A percentile compares a stretch with the other conserved stretches of the same genome.
Evolutionary conservation across 805 yeast species (phyloP).

Genomic region (Yarrowia phangngaensis): DNA sequence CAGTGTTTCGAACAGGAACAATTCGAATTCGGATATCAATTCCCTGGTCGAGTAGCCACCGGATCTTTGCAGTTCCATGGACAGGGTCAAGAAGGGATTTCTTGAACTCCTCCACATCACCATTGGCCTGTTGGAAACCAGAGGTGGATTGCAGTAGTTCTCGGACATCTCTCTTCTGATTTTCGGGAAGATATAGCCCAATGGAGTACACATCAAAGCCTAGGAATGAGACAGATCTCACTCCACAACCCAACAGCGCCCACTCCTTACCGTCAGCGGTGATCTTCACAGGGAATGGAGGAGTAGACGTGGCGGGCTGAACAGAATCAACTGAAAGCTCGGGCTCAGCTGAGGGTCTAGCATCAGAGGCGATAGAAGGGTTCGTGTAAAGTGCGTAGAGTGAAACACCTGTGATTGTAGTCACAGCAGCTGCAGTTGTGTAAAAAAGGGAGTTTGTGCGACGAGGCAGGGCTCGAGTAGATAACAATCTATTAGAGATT

Average conservation of each 20-base stretch:
- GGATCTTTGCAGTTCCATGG: constrained; percentile 52
- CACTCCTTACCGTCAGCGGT: constrained; percentile 40
- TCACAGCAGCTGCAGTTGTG: constrained; percentile 1
- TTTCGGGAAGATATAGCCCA: constrained; percentile 70
- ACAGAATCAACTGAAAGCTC: constrained; percentile 19
- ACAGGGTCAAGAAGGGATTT: constrained; percentile 45
- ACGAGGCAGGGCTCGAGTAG: constrained; percentile 5
- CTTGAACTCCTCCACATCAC: constrained; percentile 27
- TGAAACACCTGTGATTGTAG: constrained; percentile 1
- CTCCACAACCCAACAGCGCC: constrained; percentile 71
- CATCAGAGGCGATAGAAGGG: constrained; percentile 6
- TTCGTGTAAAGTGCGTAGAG: constrained; percentile 1
- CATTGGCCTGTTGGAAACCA: constrained; percentile 17
- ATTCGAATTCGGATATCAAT: constrained; percentile 68
- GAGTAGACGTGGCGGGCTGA: constrained; percentile 39
- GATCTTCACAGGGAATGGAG: constrained; percentile 38
- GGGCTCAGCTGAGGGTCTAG: constrained; percentile 3
- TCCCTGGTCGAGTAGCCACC: constrained; percentile 54
- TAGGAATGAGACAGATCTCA: constrained; percentile 76
- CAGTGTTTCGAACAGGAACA: constrained; percentile 86
- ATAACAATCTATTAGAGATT: neutral
- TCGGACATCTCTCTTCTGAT: constrained; percentile 44
- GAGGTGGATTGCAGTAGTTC: constrained; percentile 29
- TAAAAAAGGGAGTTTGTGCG: constrained; percentile 6
- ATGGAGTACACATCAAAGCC: constrained; percentile 80